Evolutionary conservation across 2,329 filamentous ascomycete species (phyloP).

Genomic region (Aureobasidium uvarum): DNA sequence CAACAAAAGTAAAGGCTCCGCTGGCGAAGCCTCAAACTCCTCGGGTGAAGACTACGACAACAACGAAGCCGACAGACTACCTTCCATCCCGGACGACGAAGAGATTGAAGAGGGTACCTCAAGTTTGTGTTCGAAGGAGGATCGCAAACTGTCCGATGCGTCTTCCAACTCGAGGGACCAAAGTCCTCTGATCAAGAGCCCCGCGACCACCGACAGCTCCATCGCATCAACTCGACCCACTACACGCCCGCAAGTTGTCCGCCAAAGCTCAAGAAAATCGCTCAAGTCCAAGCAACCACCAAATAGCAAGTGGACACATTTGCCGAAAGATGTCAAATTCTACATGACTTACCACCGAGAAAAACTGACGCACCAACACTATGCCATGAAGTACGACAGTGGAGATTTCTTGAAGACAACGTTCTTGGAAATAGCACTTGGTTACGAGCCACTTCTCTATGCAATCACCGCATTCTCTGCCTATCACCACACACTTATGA

Average conservation of each 20-base stretch:
- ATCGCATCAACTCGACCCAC: slow-evolving; percentile 1
- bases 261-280: slow-evolving; percentile 26
- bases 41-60: slow-evolving; percentile 52
- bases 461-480: slow-evolving; percentile 85
- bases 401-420: slow-evolving; percentile 70
- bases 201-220: slow-evolving; percentile 21
- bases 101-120: slow-evolving; percentile 45
- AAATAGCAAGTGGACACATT: slow-evolving; percentile 34
- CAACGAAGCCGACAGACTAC: slow-evolving; percentile 42
- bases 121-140: slow-evolving; percentile 32
- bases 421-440: slow-evolving; percentile 69
- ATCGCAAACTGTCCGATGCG: slow-evolving; percentile 41
- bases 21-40: slow-evolving; percentile 49
- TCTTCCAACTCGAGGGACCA: slow-evolving; percentile 32
- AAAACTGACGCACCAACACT: slow-evolving; percentile 78
- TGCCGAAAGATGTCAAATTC: slow-evolving; percentile 64
- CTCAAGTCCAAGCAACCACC: slow-evolving; percentile 24
- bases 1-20: slow-evolving; percentile 47
- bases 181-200: slow-evolving; percentile 17
- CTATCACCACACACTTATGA: slow-evolving; percentile 74
- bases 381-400: slow-evolving; percentile 69
- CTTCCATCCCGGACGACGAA: slow-evolving; percentile 48
- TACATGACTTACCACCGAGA: slow-evolving; percentile 77
- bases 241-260: slow-evolving; percentile 23
- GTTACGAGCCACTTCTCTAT: slow-evolving; percentile 78